Base-by-base conservation (phyloP, 441 rosid genomes). In the Erysimum cheiri region DNA sequence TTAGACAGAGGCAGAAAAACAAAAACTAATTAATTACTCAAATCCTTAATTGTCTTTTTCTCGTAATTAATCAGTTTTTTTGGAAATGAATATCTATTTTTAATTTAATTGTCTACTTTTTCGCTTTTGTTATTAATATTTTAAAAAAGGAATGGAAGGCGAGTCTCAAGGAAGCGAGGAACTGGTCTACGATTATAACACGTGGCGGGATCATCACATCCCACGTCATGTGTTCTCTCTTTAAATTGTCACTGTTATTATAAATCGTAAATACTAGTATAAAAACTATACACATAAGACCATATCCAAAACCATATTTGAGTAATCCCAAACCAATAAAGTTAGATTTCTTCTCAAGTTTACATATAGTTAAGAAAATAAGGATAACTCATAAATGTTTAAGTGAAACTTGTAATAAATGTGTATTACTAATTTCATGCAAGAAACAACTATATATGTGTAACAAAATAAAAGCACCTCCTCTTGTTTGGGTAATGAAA, bases 81-180 rank as follows among this genome's bases (percentile, higher is more conserved):
- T 19, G 17, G 48, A n/a, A 68, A 56, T 54, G 31, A 36, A 7
- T 39, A 31, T 48, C 44, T 55, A 57, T 78, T 65, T 62, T 14
- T 39, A 52, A 57, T 54, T 24, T 19, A 17, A 8, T 43, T 54
- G 54, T 62, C 60, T 62, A 52, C 53, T 72, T 62, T 78, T 73
- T 59, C 67, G 72, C 39, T 58, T 73, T 73, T 50, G 61, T 50
- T 59, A 10, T n/a, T n/a, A 57, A 19, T 48, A 4, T 5, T 28
- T 35, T 12, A 61, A 59, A 54, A 64, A 40, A 60, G 35, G 26
- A 76, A 79, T 57, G 37, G 63, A 44, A 77, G 66, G 79, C 86
- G 84, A 81, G 83, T 82, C 86, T 77, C 49, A 67, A 64, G 81
- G 83, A 36, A 62, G 62, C 24, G 47, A 55, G 4, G 47, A 68